Percentiles rank a stretch among this genome's conserved stretches.
phyloP scores from a whole-genome alignment of 495 filamentous ascomycete genomes.

The Penicillium malachiteum region DNA sequence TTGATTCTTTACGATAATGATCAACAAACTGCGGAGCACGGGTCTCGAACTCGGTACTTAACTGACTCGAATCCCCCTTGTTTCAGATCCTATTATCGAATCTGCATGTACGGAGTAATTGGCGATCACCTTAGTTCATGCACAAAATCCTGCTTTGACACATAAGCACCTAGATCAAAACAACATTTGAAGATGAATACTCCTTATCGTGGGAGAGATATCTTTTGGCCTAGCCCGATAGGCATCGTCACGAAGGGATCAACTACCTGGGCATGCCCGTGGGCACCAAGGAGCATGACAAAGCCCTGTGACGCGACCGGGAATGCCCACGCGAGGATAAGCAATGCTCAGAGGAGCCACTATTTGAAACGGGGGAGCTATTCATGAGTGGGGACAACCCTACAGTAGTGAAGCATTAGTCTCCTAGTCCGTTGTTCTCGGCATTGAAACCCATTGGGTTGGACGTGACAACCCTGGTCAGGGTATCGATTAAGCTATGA shows the following conservation, averaged over 20 bases:
- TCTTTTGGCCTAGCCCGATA: background rate
- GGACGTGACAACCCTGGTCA: background rate
- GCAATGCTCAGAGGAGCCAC: background rate
- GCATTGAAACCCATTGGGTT: constrained; percentile 2
- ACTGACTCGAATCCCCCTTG: too few species aligned
- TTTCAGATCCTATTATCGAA: too few species aligned
- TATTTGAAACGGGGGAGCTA: background rate
- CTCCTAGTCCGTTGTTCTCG: background rate
- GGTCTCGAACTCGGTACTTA: too few species aligned
- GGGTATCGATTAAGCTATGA: constrained; percentile 15
- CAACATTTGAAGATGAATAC: too few species aligned
- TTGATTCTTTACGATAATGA: too few species aligned
- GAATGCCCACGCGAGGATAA: constrained; percentile 2
- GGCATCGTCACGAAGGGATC: constrained; percentile 18
- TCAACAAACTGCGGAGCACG: too few species aligned
- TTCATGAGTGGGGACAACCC: background rate
- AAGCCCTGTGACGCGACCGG: constrained; percentile 11
- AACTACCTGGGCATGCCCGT: constrained; percentile 11
- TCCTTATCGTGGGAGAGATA: background rate
- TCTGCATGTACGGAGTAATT: too few species aligned
- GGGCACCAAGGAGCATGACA: constrained; percentile 7
- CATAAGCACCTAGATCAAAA: too few species aligned
- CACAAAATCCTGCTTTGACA: too few species aligned
- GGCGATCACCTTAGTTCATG: too few species aligned
- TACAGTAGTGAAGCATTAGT: background rate